A percentile compares a stretch with the other conserved stretches of the same genome.
Evolutionary conservation across 78 protist genomes (phyloP).

Genomic region (Polysphondylium violaceum): DNA sequence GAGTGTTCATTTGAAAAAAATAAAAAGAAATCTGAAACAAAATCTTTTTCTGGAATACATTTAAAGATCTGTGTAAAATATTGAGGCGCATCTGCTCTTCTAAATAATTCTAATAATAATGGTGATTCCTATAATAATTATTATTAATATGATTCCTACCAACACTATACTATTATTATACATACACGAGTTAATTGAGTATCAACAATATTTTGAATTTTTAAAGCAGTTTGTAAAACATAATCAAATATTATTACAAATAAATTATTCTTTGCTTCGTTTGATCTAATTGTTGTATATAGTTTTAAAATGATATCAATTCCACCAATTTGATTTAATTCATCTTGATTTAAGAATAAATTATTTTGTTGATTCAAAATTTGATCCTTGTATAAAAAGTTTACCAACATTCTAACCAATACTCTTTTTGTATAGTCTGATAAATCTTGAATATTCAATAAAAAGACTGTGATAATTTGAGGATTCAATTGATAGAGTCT

Average conservation of each 20-base stretch:
- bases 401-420: slow-evolving; percentile 51
- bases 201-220: slow-evolving; percentile 50
- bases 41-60: slow-evolving; percentile 67
- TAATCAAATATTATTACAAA: slow-evolving; percentile 70
- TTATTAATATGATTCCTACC: background rate
- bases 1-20: slow-evolving; percentile 3
- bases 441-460: slow-evolving; percentile 16
- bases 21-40: slow-evolving; percentile 58
- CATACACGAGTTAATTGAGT: slow-evolving; percentile 45
- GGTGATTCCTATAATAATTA: slow-evolving; percentile 40
- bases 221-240: slow-evolving; percentile 50
- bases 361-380: background rate
- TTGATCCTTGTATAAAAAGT: slow-evolving; percentile 30
- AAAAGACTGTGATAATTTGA: slow-evolving; percentile 34
- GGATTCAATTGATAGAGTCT: slow-evolving; percentile 20
- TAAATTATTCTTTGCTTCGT: slow-evolving; percentile 68
- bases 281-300: slow-evolving; percentile 51
- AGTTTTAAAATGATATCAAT: slow-evolving; percentile 44
- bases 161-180: background rate
- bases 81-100: slow-evolving; percentile 80
- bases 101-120: slow-evolving; percentile 53
- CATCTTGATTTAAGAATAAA: slow-evolving; percentile 53
- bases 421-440: slow-evolving; percentile 46
- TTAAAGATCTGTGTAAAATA: slow-evolving; percentile 67
- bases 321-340: slow-evolving; percentile 46